Base-by-base conservation (phyloP, 371 early-diverging fungal genomes). In the Circinella minor region DNA sequence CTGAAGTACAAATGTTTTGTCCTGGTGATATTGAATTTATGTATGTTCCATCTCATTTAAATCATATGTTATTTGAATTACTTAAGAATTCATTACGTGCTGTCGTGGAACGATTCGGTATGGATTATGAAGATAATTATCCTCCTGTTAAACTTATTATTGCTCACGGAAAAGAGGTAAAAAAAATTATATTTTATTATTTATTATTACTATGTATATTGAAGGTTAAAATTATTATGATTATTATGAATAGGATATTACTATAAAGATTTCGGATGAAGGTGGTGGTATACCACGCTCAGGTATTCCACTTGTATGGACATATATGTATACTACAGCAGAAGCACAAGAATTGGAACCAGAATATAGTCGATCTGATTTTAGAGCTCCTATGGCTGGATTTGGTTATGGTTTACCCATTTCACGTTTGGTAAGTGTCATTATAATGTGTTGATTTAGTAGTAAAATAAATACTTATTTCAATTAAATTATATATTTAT, bases 51-150 rank as follows among this genome's bases (percentile, higher is more conserved):
- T 91, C 92, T 18, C 98, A 98, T 83, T 85, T 98, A 78, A 96
- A 95, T 77, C 99, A 98, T 81, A 96, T 97, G 97, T 77, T 98
- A n/a, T 98, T 98, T 85, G 99, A 98, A 85, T 84, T 98, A 66
- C 81, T 98, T 47, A 98, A 98, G 81, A 98, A 98, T 85, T 93
- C 94, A 48, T 85, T 98, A 66, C 92, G 99, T 63, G 99, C 99
- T 18, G 94, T 96, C 6, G 96, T 98, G 17, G 99, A 98, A 80
- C 84, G 91, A 55, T 93, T 90, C 74, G 98, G 97, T 20, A 79
- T 88, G 47, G 97, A 97, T 68, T 81, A 82, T 66, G 91, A 90
- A 14, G 98, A 95, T 57, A 87, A 87, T 48, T 98, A 92, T 77
- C 99, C 99, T 46, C 90, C 94, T 15, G 95, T 98, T 78, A 95